Percentiles rank a stretch among this genome's conserved stretches.
Conservation (phyloP, 371 early-diverging fungal species). For the Lichtheimia hyalospora region DNA sequence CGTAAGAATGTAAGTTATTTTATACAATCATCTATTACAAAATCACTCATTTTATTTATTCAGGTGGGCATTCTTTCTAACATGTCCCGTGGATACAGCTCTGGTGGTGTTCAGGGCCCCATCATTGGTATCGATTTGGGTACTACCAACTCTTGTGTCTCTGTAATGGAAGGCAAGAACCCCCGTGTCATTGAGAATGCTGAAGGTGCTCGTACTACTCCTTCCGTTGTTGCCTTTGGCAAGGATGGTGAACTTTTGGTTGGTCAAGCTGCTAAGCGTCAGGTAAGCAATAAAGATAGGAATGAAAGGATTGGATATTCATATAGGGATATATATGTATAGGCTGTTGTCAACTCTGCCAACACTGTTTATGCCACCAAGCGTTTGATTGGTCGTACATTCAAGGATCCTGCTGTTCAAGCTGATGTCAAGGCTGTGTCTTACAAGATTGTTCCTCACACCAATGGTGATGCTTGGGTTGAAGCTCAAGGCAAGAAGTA, state of each 20-base stretch:
- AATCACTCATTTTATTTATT: background rate
- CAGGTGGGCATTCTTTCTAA: conserved; percentile 22
- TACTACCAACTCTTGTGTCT: conserved; percentile 99
- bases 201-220: conserved; percentile 98
- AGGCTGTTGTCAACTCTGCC: conserved; percentile 90
- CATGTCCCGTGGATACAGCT: conserved; percentile 35
- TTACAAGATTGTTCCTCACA: conserved; percentile 86
- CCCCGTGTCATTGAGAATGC: conserved; percentile 97
- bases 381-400: conserved; percentile 95
- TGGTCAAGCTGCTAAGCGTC: conserved; percentile 95
- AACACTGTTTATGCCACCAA: conserved; percentile 94
- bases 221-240: conserved; percentile 94
- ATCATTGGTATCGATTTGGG: conserved; percentile 99
- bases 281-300: conserved; percentile 45
- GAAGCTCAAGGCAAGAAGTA: conserved; percentile 89
- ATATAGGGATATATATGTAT: background rate
- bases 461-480: conserved; percentile 94
- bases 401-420: conserved; percentile 82
- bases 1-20: conserved; percentile 24
- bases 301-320: no score
- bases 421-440: conserved; percentile 84
- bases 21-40: background rate
- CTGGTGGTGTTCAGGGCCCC: conserved; percentile 83
- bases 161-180: conserved; percentile 96
- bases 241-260: conserved; percentile 94